Percentiles rank a stretch among this genome's conserved stretches.
These are phyloP conservation scores for Anisogramma anomala DNA, from an alignment of 2,329 filamentous ascomycete genomes.

Conservation along the genomic window DNA sequence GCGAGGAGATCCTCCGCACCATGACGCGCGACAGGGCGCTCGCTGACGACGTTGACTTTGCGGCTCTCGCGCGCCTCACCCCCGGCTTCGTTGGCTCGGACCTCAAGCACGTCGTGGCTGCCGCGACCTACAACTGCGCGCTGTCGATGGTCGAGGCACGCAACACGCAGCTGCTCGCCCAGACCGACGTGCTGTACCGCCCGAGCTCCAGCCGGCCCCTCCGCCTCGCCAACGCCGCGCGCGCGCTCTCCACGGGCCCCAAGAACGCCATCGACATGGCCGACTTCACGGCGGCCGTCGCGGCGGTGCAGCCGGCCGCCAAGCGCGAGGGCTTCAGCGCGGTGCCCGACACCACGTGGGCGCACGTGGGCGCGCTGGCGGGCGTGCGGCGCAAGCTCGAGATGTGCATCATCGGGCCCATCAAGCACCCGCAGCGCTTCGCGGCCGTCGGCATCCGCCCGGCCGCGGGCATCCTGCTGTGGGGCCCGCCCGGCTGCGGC, in stretches of 20 bases:
- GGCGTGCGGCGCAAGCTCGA: constrained; percentile 71
- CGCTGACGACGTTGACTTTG: constrained; percentile 60
- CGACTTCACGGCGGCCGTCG: constrained; percentile 65
- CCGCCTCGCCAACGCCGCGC: constrained; percentile 12
- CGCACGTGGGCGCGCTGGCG: constrained; percentile 75
- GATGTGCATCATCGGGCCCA: constrained; percentile 80
- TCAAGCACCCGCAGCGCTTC: constrained; percentile 70
- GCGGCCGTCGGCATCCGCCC: constrained; percentile 65
- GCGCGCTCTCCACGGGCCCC: constrained; percentile 14
- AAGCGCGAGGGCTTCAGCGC: constrained; percentile 92
- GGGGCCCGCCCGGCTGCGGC: constrained; percentile 92
- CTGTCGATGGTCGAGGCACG: constrained; percentile 6
- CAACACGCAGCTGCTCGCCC: too few species aligned
- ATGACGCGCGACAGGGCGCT: constrained; percentile 56
- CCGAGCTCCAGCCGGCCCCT: constrained; percentile 1
- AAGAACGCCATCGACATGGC: constrained; percentile 39
- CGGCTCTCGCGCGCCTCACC: constrained; percentile 65
- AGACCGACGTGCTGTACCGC: not conserved
- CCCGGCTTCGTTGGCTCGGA: constrained; percentile 92
- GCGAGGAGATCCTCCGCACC: constrained; percentile 66
- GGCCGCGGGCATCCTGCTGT: constrained; percentile 80
- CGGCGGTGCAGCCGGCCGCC: constrained; percentile 65
- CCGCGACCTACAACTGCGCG: constrained; percentile 29
- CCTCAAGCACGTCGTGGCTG: constrained; percentile 51
- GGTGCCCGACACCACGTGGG: constrained; percentile 87